Conservation (phyloP, 208 protist species). For the Kentomonas sorsogonicus region DNA sequence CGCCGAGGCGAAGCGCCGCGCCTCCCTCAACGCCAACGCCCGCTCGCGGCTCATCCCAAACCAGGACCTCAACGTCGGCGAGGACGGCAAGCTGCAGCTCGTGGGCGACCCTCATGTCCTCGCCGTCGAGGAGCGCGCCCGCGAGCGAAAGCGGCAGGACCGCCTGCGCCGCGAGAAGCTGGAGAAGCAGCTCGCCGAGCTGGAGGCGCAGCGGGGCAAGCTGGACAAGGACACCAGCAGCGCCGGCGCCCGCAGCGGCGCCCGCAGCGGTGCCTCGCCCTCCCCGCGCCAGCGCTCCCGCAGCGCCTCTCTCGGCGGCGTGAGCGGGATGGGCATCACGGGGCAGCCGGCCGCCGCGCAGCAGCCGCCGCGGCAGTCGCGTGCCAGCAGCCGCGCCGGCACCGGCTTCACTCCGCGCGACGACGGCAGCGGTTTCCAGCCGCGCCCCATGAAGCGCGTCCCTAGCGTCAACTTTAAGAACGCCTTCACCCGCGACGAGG, state of each 20-base stretch:
- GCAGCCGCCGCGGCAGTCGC: neutral
- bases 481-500: no score
- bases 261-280: neutral
- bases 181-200: slow-evolving; percentile 8
- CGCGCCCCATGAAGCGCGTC: neutral
- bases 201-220: slow-evolving; percentile 1
- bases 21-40: neutral
- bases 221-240: slow-evolving; percentile 2
- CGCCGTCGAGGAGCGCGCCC: slow-evolving; percentile 29
- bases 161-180: slow-evolving; percentile 15
- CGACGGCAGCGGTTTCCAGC: neutral
- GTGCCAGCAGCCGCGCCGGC: neutral
- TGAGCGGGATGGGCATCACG: no score
- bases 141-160: slow-evolving; percentile 31
- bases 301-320: no score
- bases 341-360: neutral
- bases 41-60: slow-evolving; percentile 37
- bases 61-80: slow-evolving; percentile 19
- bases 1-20: neutral
- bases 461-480: no score
- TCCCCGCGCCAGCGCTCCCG: neutral
- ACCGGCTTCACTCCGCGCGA: neutral
- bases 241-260: neutral
- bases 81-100: slow-evolving; percentile 32
- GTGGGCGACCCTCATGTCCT: slow-evolving; percentile 35